phyloP scores from a whole-genome alignment of 2,329 filamentous ascomycete genomes.

The Beauveria rudraprayagi region DNA sequence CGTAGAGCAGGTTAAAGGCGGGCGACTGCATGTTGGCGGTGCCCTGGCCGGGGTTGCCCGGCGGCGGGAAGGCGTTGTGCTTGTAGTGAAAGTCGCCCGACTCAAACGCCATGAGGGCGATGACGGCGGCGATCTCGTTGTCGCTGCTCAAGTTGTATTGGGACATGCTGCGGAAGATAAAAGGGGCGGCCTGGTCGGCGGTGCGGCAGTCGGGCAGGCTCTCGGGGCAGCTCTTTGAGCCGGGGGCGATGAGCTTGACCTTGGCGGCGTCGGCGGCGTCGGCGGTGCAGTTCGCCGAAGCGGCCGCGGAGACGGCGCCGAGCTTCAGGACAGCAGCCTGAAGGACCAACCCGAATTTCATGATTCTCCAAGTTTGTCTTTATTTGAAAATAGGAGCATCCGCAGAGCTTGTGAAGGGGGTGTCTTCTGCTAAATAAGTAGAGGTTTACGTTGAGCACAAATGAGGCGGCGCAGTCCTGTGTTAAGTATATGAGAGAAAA shows the following conservation, averaged over 20 bases:
- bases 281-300: neutral
- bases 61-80: slow-evolving; percentile 44
- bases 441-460: too few relatives aligned
- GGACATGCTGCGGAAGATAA: slow-evolving; percentile 47
- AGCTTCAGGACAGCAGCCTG: neutral
- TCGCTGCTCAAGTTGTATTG: slow-evolving; percentile 46
- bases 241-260: slow-evolving; percentile 49
- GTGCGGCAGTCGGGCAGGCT: slow-evolving; percentile 55
- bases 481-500: too few relatives aligned
- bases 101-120: slow-evolving; percentile 67
- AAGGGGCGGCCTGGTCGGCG: slow-evolving; percentile 50
- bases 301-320: neutral
- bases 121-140: slow-evolving; percentile 59
- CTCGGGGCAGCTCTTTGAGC: slow-evolving; percentile 44
- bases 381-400: neutral
- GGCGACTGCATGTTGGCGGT: slow-evolving; percentile 51
- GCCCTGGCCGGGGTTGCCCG: slow-evolving; percentile 57
- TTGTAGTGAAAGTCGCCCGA: slow-evolving; percentile 63
- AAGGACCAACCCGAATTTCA: neutral
- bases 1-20: slow-evolving; percentile 39
- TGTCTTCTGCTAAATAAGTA: too few relatives aligned
- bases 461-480: too few relatives aligned
- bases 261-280: slow-evolving; percentile 27
- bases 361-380: neutral
- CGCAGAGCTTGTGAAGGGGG: too few relatives aligned